A percentile compares a stretch with the other conserved stretches of the same genome.
phyloP scores from a whole-genome alignment of 441 rosid species.

The Arabidopsis lyrata region DNA sequence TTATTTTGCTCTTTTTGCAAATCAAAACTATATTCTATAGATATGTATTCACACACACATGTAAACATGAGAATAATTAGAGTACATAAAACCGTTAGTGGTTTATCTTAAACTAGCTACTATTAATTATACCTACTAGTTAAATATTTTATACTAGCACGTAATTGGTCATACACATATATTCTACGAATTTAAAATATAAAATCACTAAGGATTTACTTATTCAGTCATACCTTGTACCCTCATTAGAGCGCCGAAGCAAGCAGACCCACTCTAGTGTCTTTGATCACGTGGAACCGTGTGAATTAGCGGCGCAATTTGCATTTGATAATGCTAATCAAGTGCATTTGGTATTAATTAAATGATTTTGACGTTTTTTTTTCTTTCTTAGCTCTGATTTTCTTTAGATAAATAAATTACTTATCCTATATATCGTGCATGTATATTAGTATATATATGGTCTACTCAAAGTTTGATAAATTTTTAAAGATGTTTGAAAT shows the following conservation, averaged over 20 bases:
- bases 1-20: neutral
- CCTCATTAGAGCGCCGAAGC: slow-evolving; percentile 18
- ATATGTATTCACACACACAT: neutral
- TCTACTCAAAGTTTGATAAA: neutral
- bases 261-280: slow-evolving; percentile 30
- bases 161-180: slow-evolving; percentile 13
- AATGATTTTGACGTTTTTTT: neutral
- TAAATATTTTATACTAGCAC: slow-evolving; percentile 6
- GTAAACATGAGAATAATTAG: neutral
- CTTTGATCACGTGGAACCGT: slow-evolving; percentile 39
- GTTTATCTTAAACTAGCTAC: slow-evolving; percentile 36
- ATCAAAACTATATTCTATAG: neutral
- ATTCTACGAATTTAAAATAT: neutral
- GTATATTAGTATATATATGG: neutral
- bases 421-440: neutral
- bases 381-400: too few relatives aligned
- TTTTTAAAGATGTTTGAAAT: neutral
- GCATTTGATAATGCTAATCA: slow-evolving; percentile 26
- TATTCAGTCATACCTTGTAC: slow-evolving; percentile 9
- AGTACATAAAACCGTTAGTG: slow-evolving; percentile 33
- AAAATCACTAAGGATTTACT: slow-evolving; percentile 1
- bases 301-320: slow-evolving; percentile 43
- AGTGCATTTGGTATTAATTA: slow-evolving; percentile 13
- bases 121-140: neutral
- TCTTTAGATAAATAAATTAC: too few relatives aligned